Evolutionary conservation across 2,329 filamentous ascomycete species (phyloP).

Genomic region (Claviceps humidiphila): DNA sequence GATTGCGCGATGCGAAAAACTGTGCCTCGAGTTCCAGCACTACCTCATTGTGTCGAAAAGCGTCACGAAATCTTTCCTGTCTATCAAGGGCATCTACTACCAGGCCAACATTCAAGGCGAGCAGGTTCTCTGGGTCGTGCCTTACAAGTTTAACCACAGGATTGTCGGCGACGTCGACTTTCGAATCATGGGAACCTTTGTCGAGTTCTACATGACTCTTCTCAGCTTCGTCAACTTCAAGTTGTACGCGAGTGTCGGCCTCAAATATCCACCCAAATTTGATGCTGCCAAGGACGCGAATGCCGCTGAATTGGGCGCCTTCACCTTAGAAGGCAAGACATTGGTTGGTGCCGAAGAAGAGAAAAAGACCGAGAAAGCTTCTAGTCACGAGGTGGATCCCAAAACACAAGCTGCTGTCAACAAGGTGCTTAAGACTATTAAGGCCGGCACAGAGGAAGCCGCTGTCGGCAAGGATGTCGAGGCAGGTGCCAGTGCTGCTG

Average conservation of each 20-base stretch:
- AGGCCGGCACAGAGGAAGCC: slow-evolving; percentile 36
- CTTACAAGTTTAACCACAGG: slow-evolving; percentile 94
- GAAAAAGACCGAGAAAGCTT: slow-evolving; percentile 33
- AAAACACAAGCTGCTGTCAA: slow-evolving; percentile 53
- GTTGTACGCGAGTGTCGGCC: slow-evolving; percentile 77
- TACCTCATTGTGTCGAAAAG: slow-evolving; percentile 89
- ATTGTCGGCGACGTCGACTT: slow-evolving; percentile 93
- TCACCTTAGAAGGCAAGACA: slow-evolving; percentile 69
- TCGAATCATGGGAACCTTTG: slow-evolving; percentile 97
- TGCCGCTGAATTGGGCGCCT: slow-evolving; percentile 80
- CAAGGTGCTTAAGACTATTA: slow-evolving; percentile 56
- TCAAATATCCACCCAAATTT: slow-evolving; percentile 94
- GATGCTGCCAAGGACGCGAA: slow-evolving; percentile 76
- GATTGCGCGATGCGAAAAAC: slow-evolving; percentile 82
- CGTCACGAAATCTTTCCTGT: slow-evolving; percentile 89
- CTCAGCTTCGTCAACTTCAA: slow-evolving; percentile 93
- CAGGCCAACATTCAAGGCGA: slow-evolving; percentile 95
- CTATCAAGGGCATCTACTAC: slow-evolving; percentile 99
- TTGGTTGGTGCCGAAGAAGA: slow-evolving; percentile 41
- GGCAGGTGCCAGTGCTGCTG: slow-evolving; percentile 24
- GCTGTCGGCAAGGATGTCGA: slow-evolving; percentile 20
- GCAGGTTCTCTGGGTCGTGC: slow-evolving; percentile 92
- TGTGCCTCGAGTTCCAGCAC: slow-evolving; percentile 94
- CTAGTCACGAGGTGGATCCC: slow-evolving; percentile 41
- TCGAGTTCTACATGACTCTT: slow-evolving; percentile 96